Percentiles rank a stretch among this genome's conserved stretches.
phyloP scores from a whole-genome alignment of 1,284 basidiomycete genomes.

The Boletellus deceptivus region DNA sequence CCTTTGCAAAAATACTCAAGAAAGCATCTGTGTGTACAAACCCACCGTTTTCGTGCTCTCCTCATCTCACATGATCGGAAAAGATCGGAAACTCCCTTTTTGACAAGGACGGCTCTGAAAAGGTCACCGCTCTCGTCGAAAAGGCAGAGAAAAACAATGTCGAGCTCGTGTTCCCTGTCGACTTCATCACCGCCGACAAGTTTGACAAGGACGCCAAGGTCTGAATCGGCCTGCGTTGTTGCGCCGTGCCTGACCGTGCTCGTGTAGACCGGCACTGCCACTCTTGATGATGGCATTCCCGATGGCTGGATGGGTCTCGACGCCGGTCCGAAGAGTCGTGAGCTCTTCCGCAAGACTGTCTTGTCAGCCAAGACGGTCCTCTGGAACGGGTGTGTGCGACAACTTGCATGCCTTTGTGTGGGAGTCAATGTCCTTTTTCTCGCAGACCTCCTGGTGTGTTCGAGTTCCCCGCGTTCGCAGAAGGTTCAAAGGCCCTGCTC shows the following conservation, averaged over 20 bases:
- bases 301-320: conserved; percentile 96
- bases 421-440: neutral
- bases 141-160: conserved; percentile 95
- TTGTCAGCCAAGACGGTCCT: conserved; percentile 93
- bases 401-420: neutral
- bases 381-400: conserved; percentile 81
- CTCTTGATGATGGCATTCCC: conserved; percentile 85
- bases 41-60: neutral
- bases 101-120: conserved; percentile 86
- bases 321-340: conserved; percentile 77
- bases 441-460: conserved; percentile 93
- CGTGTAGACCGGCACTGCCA: conserved; percentile 67
- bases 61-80: conserved; percentile 10
- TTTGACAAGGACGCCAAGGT: conserved; percentile 92
- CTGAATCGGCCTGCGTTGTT: conserved; percentile 15
- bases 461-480: conserved; percentile 91
- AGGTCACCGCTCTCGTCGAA: conserved; percentile 82
- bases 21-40: conserved; percentile 59
- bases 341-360: conserved; percentile 81
- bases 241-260: conserved; percentile 11
- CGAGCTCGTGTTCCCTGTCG: conserved; percentile 93
- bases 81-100: conserved; percentile 95
- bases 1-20: conserved; percentile 95
- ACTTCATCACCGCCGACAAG: conserved; percentile 93
- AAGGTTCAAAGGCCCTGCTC: conserved; percentile 83